Percentiles rank a stretch among this genome's conserved stretches.
These are phyloP conservation scores for Moesziomyces globuligerus DNA, from an alignment of 1,284 basidiomycete genomes.

Conservation along the genomic window DNA sequence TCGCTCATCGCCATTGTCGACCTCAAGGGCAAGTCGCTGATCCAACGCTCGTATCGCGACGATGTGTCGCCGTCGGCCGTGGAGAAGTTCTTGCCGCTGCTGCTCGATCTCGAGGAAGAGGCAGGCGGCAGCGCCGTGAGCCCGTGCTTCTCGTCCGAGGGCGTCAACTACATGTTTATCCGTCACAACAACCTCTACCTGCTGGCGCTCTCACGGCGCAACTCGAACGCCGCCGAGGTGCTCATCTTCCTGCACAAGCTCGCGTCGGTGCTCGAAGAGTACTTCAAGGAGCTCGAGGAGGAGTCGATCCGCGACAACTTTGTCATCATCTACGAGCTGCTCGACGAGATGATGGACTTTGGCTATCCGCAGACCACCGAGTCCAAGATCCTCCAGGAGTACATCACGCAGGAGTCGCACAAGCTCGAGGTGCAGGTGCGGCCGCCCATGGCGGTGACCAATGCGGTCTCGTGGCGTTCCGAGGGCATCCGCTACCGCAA, in stretches of 20 bases:
- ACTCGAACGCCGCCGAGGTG: constrained; percentile 94
- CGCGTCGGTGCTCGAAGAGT: constrained; percentile 81
- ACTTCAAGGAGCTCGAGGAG: constrained; percentile 99
- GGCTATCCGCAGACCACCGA: constrained; percentile 99
- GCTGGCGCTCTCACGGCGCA: constrained; percentile 92
- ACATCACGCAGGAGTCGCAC: constrained; percentile 98
- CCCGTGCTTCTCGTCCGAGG: constrained; percentile 83
- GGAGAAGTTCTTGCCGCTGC: constrained; percentile 91
- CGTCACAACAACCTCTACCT: constrained; percentile 97
- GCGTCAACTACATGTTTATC: constrained; percentile 96
- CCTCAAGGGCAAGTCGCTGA: constrained; percentile 97
- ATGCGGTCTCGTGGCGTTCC: constrained; percentile 97
- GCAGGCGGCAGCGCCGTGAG: constrained; percentile 78
- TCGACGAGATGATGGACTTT: constrained; percentile 99
- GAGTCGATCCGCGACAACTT: constrained; percentile 99
- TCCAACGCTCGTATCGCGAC: constrained; percentile 96
- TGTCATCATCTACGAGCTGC: constrained; percentile 90
- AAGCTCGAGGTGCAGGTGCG: constrained; percentile 96
- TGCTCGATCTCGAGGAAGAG: constrained; percentile 97
- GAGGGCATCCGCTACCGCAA: constrained; percentile 98
- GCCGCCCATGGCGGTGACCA: constrained; percentile 96
- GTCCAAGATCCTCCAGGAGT: constrained; percentile 99
- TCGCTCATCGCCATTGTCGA: constrained; percentile 88
- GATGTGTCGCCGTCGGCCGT: constrained; percentile 89
- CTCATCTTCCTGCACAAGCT: constrained; percentile 96